Evolutionary conservation across 495 filamentous ascomycete genomes (phyloP).

Genomic region (Talaromyces thailandensis): DNA sequence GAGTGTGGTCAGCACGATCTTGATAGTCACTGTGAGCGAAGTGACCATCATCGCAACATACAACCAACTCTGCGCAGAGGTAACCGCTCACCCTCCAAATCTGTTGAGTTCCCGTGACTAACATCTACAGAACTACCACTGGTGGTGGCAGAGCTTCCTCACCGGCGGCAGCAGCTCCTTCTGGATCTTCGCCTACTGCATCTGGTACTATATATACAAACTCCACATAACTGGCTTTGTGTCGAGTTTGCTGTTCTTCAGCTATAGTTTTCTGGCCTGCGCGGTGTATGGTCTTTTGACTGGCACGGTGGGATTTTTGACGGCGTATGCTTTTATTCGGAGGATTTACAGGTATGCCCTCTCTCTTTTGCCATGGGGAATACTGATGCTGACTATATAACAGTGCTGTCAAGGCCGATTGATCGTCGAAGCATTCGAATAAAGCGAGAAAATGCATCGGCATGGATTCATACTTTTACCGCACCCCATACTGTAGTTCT

Average conservation of each 20-base stretch:
- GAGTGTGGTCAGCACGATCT: constrained; percentile 62
- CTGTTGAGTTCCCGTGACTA: constrained; percentile 5
- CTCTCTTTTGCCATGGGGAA: background rate
- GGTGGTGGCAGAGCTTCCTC: constrained; percentile 93
- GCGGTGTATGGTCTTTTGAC: constrained; percentile 75
- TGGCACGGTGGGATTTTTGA: constrained; percentile 83
- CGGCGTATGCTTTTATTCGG: constrained; percentile 80
- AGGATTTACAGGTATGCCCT: constrained; percentile 68
- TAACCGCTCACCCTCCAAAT: constrained; percentile 14
- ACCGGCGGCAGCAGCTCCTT: constrained; percentile 69
- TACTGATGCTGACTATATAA: background rate
- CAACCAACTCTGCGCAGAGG: constrained; percentile 72
- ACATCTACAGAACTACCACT: constrained; percentile 69
- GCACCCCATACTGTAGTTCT: background rate
- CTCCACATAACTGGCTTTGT: constrained; percentile 78
- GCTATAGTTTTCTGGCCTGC: constrained; percentile 74
- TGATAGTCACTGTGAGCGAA: constrained; percentile 75
- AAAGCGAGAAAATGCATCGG: background rate
- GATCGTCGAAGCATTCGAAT: background rate
- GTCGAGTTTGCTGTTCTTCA: constrained; percentile 77
- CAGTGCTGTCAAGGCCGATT: constrained; percentile 37
- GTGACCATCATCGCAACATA: constrained; percentile 88
- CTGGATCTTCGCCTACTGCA: constrained; percentile 82
- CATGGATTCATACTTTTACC: background rate
- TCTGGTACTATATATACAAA: constrained; percentile 80